These are phyloP conservation scores for Jasminum sambac DNA, from an alignment of 257 asterid genomes.

Conservation along the genomic window DNA sequence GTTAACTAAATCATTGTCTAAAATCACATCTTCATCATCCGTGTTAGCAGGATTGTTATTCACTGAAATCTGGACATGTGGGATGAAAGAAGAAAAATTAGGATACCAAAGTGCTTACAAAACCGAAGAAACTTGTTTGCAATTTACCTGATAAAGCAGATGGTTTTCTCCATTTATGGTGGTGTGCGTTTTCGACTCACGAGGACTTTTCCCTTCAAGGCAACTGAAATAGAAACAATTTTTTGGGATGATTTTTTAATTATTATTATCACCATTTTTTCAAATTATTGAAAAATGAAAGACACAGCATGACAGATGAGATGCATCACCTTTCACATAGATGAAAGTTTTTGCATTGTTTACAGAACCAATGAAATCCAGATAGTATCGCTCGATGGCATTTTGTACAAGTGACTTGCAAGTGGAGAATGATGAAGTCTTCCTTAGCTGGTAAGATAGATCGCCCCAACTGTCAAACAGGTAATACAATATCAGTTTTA, in stretches of 20 bases:
- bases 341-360: constrained; percentile 55
- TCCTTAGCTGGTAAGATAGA: constrained; percentile 51
- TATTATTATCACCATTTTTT: not conserved
- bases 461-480: constrained; percentile 50
- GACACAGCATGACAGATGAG: constrained; percentile 7
- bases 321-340: constrained; percentile 54
- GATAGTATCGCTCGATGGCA: constrained; percentile 58
- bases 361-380: constrained; percentile 55
- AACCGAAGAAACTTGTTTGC: constrained; percentile 5
- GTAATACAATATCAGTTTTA: not conserved
- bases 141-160: constrained; percentile 44
- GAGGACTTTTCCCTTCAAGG: constrained; percentile 27
- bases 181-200: constrained; percentile 41
- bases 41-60: constrained; percentile 42
- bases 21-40: constrained; percentile 41
- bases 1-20: constrained; percentile 51
- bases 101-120: constrained; percentile 9
- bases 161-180: constrained; percentile 52
- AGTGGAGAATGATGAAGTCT: constrained; percentile 54
- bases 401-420: constrained; percentile 53
- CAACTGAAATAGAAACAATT: constrained; percentile 45
- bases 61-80: constrained; percentile 39
- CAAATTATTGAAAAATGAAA: not conserved
- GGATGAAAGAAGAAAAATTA: not conserved
- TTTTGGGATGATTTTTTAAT: not conserved